Conservation (phyloP, 768 basidiomycete species). For the Tulasnella sp. region DNA sequence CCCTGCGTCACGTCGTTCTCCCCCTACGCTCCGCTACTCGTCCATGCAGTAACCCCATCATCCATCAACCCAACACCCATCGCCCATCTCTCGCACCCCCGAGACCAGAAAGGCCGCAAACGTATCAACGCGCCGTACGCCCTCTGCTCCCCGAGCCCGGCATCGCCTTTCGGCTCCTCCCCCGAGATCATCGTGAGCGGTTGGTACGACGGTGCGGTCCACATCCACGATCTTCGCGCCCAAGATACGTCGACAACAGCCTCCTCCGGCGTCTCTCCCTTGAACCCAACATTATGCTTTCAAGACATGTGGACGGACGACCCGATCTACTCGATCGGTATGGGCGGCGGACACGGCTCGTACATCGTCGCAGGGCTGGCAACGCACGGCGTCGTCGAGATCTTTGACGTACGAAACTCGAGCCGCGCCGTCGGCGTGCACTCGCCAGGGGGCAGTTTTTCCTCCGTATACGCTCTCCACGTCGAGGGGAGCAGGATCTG, state of each 20-base stretch:
- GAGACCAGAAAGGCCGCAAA: conserved; percentile 20
- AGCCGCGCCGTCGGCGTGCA: conserved; percentile 62
- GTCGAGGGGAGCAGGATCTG: conserved; percentile 70
- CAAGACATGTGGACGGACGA: conserved; percentile 54
- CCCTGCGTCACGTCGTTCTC: background rate
- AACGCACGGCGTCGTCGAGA: conserved; percentile 61
- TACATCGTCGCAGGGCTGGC: conserved; percentile 68
- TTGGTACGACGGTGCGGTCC: conserved; percentile 69
- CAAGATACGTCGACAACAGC: conserved; percentile 18
- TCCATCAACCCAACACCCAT: conserved; percentile 38
- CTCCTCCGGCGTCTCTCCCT: conserved; percentile 24
- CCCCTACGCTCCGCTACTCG: conserved; percentile 35
- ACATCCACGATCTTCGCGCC: conserved; percentile 63
- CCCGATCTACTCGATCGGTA: conserved; percentile 62
- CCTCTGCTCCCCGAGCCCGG: conserved; percentile 45
- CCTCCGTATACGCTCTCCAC: conserved; percentile 62
- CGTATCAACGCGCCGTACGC: conserved; percentile 36
- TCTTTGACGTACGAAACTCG: conserved; percentile 58
- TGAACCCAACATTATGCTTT: conserved; percentile 48
- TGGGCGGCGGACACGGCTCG: conserved; percentile 54
- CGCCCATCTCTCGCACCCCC: conserved; percentile 28
- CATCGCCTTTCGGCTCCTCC: conserved; percentile 54
- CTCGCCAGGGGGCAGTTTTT: conserved; percentile 55
- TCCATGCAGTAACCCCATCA: conserved; percentile 42
- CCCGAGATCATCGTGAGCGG: conserved; percentile 63